phyloP scores from a whole-genome alignment of 202 grass and related monocot genomes.

The Hordeum pubiflorum region DNA sequence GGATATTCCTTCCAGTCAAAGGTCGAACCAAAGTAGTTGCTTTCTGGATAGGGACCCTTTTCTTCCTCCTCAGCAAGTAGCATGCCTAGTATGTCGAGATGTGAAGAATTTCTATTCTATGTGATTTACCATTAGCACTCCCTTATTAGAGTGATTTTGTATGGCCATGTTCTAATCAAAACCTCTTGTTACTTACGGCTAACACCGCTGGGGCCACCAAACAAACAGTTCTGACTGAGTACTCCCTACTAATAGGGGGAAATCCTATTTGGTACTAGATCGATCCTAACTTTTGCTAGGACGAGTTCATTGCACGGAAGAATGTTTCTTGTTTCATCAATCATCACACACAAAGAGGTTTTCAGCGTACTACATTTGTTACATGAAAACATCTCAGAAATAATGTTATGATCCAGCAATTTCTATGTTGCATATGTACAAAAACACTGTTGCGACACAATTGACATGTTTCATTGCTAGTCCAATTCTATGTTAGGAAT shows the following conservation, averaged over 20 bases:
- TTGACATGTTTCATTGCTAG: neutral
- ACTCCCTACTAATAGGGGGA: neutral
- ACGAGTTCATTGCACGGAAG: neutral
- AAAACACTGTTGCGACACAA: neutral
- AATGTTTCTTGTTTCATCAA: neutral
- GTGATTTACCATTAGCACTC: slow-evolving; percentile 3
- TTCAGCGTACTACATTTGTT: neutral
- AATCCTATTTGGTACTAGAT: neutral
- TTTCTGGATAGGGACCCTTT: slow-evolving; percentile 19
- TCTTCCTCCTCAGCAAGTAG: slow-evolving; percentile 1
- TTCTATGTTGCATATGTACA: neutral
- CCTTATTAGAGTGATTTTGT: no score
- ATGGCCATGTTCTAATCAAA: no score
- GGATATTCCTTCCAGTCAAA: slow-evolving; percentile 60
- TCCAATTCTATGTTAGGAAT: neutral
- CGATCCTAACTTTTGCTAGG: neutral
- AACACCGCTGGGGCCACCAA: neutral
- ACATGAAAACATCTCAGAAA: neutral
- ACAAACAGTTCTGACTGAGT: neutral
- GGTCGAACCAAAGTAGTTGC: slow-evolving; percentile 64
- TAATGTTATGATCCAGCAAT: neutral
- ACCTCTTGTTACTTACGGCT: neutral
- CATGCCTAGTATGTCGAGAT: slow-evolving; percentile 27
- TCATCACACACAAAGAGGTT: neutral
- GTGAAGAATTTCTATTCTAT: neutral